Conservation (phyloP, 345 rosid genomes). For the Melaleuca alternifolia region DNA sequence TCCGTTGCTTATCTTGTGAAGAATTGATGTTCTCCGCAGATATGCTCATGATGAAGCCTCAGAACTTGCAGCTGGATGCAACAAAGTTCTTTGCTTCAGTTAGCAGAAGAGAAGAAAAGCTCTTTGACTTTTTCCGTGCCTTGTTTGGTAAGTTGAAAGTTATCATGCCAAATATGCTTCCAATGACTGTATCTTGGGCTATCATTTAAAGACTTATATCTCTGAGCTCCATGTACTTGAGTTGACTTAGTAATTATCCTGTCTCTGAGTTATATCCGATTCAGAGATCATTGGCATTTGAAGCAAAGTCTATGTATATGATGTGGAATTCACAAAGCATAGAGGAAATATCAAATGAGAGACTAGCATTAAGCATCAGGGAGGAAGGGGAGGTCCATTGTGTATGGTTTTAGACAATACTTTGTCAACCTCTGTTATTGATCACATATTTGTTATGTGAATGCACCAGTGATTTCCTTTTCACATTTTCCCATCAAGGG, state of each 20-base stretch:
- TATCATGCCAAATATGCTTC: neutral
- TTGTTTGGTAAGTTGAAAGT: conserved; percentile 33
- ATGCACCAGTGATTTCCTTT: no score
- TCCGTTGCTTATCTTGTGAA: neutral
- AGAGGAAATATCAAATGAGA: no score
- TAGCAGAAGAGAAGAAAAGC: conserved; percentile 39
- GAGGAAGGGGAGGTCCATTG: no score
- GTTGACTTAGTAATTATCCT: neutral
- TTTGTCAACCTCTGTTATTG: no score
- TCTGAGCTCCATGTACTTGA: neutral
- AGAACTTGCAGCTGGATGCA: conserved; percentile 24
- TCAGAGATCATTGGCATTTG: no score
- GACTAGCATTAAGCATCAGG: no score
- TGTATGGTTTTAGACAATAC: no score
- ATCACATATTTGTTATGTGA: no score
- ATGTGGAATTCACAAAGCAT: no score
- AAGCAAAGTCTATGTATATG: no score
- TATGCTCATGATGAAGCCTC: conserved; percentile 18
- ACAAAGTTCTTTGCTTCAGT: conserved; percentile 57
- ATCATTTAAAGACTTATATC: neutral
- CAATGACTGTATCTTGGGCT: neutral
- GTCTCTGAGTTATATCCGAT: no score
- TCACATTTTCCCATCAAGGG: no score
- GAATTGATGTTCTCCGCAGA: conserved; percentile 21
- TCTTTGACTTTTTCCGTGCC: conserved; percentile 62